Evolutionary conservation across 345 rosid genomes (phyloP).

Genomic region (Physaria fendleri): DNA sequence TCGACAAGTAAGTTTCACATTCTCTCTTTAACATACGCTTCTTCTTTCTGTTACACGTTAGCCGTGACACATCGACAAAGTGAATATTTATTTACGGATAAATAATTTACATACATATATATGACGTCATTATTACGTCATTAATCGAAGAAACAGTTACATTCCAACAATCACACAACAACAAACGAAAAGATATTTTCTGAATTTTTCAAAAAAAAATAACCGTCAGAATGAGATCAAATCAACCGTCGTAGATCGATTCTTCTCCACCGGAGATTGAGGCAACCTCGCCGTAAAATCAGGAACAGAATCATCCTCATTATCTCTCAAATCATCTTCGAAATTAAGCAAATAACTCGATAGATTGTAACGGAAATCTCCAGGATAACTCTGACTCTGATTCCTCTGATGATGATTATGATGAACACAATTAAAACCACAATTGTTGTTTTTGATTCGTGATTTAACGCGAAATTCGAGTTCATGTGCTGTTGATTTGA

Average conservation of each 20-base stretch:
- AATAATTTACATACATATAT: constrained; percentile 16
- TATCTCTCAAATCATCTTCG: constrained; percentile 40
- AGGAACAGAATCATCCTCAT: constrained; percentile 30
- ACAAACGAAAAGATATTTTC: not conserved
- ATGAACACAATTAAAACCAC: constrained; percentile 10
- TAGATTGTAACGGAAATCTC: constrained; percentile 60
- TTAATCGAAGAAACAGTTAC: not conserved
- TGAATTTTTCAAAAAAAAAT: not conserved
- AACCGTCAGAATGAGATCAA: constrained; percentile 21
- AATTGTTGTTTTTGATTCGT: constrained; percentile 27
- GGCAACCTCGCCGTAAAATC: constrained; percentile 54
- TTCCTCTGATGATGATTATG: constrained; percentile 10
- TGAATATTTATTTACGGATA: not conserved
- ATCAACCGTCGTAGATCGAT: constrained; percentile 25
- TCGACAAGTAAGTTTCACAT: constrained; percentile 4
- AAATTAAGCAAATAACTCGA: constrained; percentile 66
- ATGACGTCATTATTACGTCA: constrained; percentile 15
- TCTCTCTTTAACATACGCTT: constrained; percentile 8
- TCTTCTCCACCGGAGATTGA: constrained; percentile 32
- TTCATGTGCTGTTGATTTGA: constrained; percentile 37
- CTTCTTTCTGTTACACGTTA: constrained; percentile 7
- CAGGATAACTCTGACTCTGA: constrained; percentile 28
- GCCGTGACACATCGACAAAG: not conserved
- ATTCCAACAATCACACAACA: constrained; percentile 7
- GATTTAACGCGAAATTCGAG: constrained; percentile 37